These are phyloP conservation scores for Kazachstania psychrophila DNA, from an alignment of 805 yeast species.

Conservation along the genomic window DNA sequence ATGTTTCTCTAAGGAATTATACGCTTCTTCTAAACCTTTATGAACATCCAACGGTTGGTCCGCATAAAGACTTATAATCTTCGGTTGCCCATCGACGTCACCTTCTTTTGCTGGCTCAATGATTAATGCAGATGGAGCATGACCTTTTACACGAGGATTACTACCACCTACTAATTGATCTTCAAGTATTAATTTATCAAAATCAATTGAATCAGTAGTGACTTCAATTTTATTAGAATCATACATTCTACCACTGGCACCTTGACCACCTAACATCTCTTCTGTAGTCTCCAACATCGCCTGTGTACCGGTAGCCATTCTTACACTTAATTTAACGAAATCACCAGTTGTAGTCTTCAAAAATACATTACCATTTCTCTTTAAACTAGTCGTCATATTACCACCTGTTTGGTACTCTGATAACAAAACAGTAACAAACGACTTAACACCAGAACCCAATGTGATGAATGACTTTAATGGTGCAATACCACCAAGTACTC, in stretches of 20 bases:
- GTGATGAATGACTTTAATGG: conserved; percentile 71
- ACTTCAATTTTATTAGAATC: too few relatives aligned
- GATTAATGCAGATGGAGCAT: conserved; percentile 21
- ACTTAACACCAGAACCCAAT: conserved; percentile 69
- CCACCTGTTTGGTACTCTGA: conserved; percentile 65
- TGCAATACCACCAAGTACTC: conserved; percentile 74
- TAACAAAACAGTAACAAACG: conserved; percentile 63
- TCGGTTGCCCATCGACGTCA: conserved; percentile 20
- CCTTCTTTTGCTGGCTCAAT: conserved; percentile 14
- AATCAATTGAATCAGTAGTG: conserved; percentile 8
- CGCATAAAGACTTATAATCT: conserved; percentile 62
- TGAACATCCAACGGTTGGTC: conserved; percentile 67
- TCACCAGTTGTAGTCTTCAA: conserved; percentile 75
- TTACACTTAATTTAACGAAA: conserved; percentile 70
- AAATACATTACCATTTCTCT: conserved; percentile 66
- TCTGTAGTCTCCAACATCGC: conserved; percentile 71
- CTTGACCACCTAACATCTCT: conserved; percentile 66
- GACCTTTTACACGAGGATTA: conserved; percentile 28
- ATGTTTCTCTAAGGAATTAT: conserved; percentile 59
- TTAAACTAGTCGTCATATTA: conserved; percentile 54
- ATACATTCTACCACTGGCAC: conserved; percentile 39
- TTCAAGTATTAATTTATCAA: conserved; percentile 24
- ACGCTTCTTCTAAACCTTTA: conserved; percentile 72
- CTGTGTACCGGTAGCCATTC: conserved; percentile 82
- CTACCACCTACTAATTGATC: conserved; percentile 30